Evolutionary conservation across 2,329 filamentous ascomycete genomes (phyloP), one percentile per base, ranked within the genome.

Genomic region (Paraconiothyrium sp.): DNA sequence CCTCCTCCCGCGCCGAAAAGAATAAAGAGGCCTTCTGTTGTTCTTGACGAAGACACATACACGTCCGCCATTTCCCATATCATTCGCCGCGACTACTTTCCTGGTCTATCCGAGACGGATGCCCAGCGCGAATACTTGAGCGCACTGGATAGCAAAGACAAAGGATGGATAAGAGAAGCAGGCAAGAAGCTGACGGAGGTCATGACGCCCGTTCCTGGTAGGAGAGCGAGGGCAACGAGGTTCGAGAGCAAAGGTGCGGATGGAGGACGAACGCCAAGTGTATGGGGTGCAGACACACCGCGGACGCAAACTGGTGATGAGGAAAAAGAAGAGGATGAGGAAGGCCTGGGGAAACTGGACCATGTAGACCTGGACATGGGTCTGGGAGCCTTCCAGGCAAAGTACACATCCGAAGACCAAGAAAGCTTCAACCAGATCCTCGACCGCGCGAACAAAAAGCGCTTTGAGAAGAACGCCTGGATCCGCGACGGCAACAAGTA

Each of bases 341-440:
- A 74, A 22, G 67, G 70, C 63, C 54, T 76, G 58, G 76, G 80
- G 54, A 82, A 80, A 60, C 81, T 81, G 57, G 81, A 82, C 60
- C 79, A 84, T 35, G 83, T 92, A 20, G 90, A 97, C 75, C 88
- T 90, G 46, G 90, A 90, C 69, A 88, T 98, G 83, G 93, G 90
- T 62, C 85, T 99, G 1, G 88, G 90, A 57, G 88, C 90, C 1
- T 99, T 97, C 72, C 95, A 99, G 75, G 86, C 91, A 3, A 94
- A 92, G 68, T 98, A 97, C 80, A 99, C 94, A 1, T 97, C 93
- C 73, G 95, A 99, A 78, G 95, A 99, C 77, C 98, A 98, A 74
- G 95, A 97, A 76, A 96, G 92, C 70, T 98, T 99, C 82, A 97
- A 97, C 79, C 91, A 90, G 70, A 84, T 99, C 1, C 83, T 98